Conservation (phyloP, 257 asterid genomes). For the Nicotiana benthamiana region DNA sequence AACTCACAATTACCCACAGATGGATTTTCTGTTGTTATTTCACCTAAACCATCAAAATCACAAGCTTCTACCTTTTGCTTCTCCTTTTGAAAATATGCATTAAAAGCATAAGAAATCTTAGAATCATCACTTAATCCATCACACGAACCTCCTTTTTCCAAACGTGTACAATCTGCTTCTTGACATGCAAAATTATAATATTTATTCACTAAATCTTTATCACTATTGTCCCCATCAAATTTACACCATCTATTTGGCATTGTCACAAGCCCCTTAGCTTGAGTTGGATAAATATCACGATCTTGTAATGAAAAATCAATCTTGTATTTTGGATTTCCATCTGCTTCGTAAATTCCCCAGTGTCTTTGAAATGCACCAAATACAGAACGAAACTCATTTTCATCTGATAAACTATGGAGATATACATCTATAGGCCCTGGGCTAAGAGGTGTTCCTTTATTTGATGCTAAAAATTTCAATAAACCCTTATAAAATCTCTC, state of each 20-base stretch:
- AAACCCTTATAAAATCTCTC: constrained; percentile 25
- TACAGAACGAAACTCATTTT: constrained; percentile 3
- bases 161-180: constrained; percentile 29
- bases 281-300: constrained; percentile 21
- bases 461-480: constrained; percentile 20
- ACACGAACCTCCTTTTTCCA: constrained; percentile 36
- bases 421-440: constrained; percentile 29
- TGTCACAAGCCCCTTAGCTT: constrained; percentile 23
- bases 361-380: constrained; percentile 31
- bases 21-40: constrained; percentile 20
- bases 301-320: constrained; percentile 42
- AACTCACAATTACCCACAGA: constrained; percentile 18
- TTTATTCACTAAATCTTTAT: neutral
- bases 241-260: constrained; percentile 38
- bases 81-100: constrained; percentile 29
- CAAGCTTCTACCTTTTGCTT: constrained; percentile 25
- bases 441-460: constrained; percentile 38
- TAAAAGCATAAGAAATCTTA: constrained; percentile 46
- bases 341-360: constrained; percentile 46
- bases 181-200: constrained; percentile 13
- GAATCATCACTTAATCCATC: neutral
- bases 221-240: neutral
- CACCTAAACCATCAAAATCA: constrained; percentile 24
- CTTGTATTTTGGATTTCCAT: constrained; percentile 47
- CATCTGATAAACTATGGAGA: constrained; percentile 37